A percentile compares a stretch with the other conserved stretches of the same genome.
Evolutionary conservation across 1,284 basidiomycete genomes (phyloP).

Genomic region (Tilletia horrida): DNA sequence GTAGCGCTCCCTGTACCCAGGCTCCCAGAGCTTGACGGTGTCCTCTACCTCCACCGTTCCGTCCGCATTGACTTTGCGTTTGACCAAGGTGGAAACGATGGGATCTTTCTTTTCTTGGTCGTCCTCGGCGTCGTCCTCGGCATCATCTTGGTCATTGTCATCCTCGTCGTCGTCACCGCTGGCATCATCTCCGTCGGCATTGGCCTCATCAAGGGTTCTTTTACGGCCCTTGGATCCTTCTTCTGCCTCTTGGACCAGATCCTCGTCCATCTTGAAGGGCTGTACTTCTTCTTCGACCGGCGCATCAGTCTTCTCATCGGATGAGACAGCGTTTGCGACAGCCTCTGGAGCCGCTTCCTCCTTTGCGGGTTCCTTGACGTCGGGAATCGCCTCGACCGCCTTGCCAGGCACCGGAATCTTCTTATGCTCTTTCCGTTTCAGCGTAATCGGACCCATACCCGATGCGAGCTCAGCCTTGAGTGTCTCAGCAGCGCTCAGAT

Average conservation of each 20-base stretch:
- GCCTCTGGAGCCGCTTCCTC: no score
- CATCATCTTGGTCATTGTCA: constrained; percentile 61
- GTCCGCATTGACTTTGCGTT: constrained; percentile 49
- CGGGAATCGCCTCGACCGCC: constrained; percentile 13
- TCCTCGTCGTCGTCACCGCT: constrained; percentile 60
- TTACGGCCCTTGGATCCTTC: constrained; percentile 14
- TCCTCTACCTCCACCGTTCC: constrained; percentile 79
- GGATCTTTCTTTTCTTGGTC: constrained; percentile 35
- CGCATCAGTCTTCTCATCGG: constrained; percentile 16
- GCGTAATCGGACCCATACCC: neutral
- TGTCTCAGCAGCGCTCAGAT: constrained; percentile 89
- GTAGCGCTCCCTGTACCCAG: constrained; percentile 81
- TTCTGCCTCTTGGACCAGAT: constrained; percentile 24
- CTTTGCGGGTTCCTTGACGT: neutral
- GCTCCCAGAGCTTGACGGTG: constrained; percentile 72
- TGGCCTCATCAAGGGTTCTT: constrained; percentile 22
- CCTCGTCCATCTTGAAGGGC: constrained; percentile 26
- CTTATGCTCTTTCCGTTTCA: constrained; percentile 12
- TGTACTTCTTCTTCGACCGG: neutral
- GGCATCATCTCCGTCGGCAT: constrained; percentile 27
- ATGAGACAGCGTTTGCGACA: no score
- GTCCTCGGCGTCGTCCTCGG: constrained; percentile 26
- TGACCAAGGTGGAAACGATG: constrained; percentile 32
- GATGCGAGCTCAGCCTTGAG: constrained; percentile 82
- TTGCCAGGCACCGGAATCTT: constrained; percentile 20